Base-by-base conservation (phyloP, 306 rosid species). In the Parietaria judaica region DNA sequence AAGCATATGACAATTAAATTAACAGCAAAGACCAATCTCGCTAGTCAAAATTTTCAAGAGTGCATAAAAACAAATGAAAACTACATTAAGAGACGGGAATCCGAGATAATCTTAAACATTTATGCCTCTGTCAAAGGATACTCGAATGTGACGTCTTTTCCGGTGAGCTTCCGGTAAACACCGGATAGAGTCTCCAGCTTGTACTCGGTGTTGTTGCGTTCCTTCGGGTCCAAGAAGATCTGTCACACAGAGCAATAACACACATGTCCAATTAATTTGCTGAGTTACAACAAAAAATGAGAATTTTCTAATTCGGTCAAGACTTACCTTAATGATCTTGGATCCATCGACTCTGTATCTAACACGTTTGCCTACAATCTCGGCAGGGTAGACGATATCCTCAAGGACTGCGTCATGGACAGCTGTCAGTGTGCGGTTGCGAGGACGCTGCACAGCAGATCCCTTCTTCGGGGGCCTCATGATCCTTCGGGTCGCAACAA, bases 401-500 rank as follows among this genome's bases (percentile, higher is more conserved):
- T 86, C 95, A 9, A 86, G 72, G 67, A 83, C 70, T 3, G 82
- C 87, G 59, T 83, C 95, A 36, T 83, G 95, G 12, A 86, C 95
- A 8, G 90, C 80, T 6, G 90, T 83, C 11, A 86, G 72, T 2
- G 95, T 86, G 8, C 90, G 90, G 48, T 83, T 76, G 60, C 90
- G 87, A 14, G 95, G 95, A 6, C 90, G 64, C 63, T 79, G 85
- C 59, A 36, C 85, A 14, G 87, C 89, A 23, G 95, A 83, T 8
- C 89, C 95, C 54, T 86, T 86, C 95, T 86, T 86, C 51, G 95
- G 95, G 3, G 90, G 95, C 58, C 85, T 76, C 56, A 77, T 15
- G 4, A 83, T 86, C 78, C 95, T 81, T 45, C 90, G 74, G 57
- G 86, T 83, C 11, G 95, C 90, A 73, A 83, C 15, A 51, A 86